A percentile compares a stretch with the other conserved stretches of the same genome.
phyloP scores from a whole-genome alignment of 129 eudicot genomes.

The Solidago caesia region DNA sequence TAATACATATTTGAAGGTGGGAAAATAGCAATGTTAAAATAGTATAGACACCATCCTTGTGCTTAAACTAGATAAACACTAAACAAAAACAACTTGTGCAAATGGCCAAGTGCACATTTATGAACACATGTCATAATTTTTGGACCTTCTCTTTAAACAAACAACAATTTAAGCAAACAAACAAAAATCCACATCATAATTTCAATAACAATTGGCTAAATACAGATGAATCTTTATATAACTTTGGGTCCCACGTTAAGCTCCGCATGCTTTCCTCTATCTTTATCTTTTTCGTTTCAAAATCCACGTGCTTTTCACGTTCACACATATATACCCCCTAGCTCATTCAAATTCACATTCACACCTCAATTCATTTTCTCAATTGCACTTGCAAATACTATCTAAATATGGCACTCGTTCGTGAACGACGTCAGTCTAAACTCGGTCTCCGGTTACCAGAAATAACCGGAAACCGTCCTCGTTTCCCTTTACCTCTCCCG shows the following conservation, averaged over 20 bases:
- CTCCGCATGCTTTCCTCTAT: slow-evolving; percentile 33
- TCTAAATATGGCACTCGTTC: slow-evolving; percentile 61
- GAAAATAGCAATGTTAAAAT: neutral
- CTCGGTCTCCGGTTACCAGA: slow-evolving; percentile 65
- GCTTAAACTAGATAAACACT: neutral
- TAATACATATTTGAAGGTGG: neutral
- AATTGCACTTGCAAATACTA: slow-evolving; percentile 1
- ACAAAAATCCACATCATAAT: slow-evolving; percentile 17
- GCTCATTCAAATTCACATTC: neutral
- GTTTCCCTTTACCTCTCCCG: slow-evolving; percentile 51
- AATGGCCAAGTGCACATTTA: slow-evolving; percentile 20
- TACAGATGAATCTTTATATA: slow-evolving; percentile 29
- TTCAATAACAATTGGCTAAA: neutral
- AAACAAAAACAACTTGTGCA: slow-evolving; percentile 14
- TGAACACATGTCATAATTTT: slow-evolving; percentile 28
- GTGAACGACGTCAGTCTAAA: slow-evolving; percentile 77
- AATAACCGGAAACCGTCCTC: slow-evolving; percentile 48
- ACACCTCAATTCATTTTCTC: neutral
- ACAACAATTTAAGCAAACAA: neutral
- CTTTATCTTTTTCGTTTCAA: slow-evolving; percentile 2
- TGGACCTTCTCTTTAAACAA: neutral
- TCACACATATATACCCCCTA: slow-evolving; percentile 15
- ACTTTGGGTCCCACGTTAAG: slow-evolving; percentile 26
- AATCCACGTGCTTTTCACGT: slow-evolving; percentile 34
- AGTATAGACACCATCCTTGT: neutral